Conservation (phyloP, 495 filamentous ascomycete genomes). For the Trichoderma parareesei region DNA sequence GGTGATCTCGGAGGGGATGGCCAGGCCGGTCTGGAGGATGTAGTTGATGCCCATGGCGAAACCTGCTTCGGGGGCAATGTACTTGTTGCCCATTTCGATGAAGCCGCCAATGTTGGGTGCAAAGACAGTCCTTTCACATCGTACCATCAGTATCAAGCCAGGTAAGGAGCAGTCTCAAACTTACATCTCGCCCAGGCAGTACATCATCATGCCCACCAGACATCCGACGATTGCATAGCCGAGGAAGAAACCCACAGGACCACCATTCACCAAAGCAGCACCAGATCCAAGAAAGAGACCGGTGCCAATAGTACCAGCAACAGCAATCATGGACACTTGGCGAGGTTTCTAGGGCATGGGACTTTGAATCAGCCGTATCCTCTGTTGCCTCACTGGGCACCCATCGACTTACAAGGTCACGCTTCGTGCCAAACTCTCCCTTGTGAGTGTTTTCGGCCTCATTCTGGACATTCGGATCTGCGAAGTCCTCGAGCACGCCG, state of each 20-base stretch:
- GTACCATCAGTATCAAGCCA: not conserved
- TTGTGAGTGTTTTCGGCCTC: not conserved
- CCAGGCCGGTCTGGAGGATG: not conserved
- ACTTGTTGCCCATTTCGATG: constrained; percentile 6
- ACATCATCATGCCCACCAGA: constrained; percentile 5
- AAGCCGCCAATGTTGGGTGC: not conserved
- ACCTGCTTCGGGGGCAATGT: not conserved
- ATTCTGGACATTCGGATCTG: constrained; percentile 3
- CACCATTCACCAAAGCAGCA: not conserved
- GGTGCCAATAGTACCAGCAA: not conserved
- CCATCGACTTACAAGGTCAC: not conserved
- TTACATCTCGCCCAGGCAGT: not conserved
- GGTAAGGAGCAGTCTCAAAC: not conserved
- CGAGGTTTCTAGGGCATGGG: not conserved
- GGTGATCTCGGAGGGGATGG: not conserved
- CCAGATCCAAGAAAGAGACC: constrained; percentile 1
- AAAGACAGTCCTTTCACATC: not conserved
- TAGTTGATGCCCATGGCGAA: constrained; percentile 3
- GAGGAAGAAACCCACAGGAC: constrained; percentile 1
- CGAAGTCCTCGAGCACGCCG: not conserved
- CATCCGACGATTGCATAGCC: not conserved
- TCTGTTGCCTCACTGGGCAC: not conserved
- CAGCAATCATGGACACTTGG: constrained; percentile 4
- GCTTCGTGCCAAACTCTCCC: constrained; percentile 1
- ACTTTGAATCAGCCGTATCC: not conserved